Conservation (phyloP, 2,329 filamentous ascomycete genomes). For the Verticillium zaregamsianum region DNA sequence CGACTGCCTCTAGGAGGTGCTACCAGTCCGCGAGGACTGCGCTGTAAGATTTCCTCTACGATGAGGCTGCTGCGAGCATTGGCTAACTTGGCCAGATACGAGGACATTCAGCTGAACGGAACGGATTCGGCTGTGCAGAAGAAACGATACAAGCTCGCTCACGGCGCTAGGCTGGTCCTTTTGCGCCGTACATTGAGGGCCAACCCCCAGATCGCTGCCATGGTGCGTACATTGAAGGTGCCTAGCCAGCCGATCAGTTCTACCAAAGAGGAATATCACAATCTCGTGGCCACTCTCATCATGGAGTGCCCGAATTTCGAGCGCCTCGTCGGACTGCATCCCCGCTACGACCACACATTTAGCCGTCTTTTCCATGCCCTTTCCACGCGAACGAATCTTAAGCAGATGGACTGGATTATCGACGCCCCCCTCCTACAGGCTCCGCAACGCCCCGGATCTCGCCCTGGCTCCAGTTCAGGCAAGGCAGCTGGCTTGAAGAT, state of each 20-base stretch:
- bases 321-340: slow-evolving; percentile 49
- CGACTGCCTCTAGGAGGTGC: slow-evolving; percentile 47
- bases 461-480: slow-evolving; percentile 13
- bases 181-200: slow-evolving; percentile 54
- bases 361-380: slow-evolving; percentile 55
- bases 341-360: slow-evolving; percentile 51
- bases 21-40: slow-evolving; percentile 44
- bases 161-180: slow-evolving; percentile 50
- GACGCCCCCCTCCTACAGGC: slow-evolving; percentile 31
- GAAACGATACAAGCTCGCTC: slow-evolving; percentile 52
- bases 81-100: slow-evolving; percentile 37
- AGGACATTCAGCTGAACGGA: slow-evolving; percentile 55
- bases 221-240: slow-evolving; percentile 55
- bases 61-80: not conserved
- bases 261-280: slow-evolving; percentile 47
- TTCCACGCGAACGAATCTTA: slow-evolving; percentile 50
- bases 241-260: slow-evolving; percentile 39
- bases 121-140: slow-evolving; percentile 50
- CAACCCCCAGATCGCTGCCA: slow-evolving; percentile 46
- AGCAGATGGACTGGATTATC: slow-evolving; percentile 57
- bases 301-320: slow-evolving; percentile 65
- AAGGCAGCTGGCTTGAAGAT: not conserved
- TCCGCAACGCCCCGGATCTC: slow-evolving; percentile 20
- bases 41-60: slow-evolving; percentile 36
- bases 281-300: slow-evolving; percentile 55